Percentiles rank a stretch among this genome's conserved stretches.
Conservation (phyloP, 2,329 filamentous ascomycete genomes). For the Botrytis paeoniae region DNA sequence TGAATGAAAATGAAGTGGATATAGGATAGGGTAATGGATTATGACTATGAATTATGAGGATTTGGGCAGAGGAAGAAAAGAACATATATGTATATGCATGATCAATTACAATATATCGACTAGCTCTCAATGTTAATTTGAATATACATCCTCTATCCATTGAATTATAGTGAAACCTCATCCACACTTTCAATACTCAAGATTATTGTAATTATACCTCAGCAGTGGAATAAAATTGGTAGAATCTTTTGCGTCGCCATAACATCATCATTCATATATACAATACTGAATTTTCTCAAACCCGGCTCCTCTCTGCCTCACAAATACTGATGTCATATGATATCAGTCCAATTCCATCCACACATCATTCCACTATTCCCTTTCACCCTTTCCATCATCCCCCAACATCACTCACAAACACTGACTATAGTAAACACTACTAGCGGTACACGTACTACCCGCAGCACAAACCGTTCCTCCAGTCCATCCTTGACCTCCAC, state of each 20-base stretch:
- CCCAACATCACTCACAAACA: conserved; percentile 19
- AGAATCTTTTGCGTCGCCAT: neutral
- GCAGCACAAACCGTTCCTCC: conserved; percentile 26
- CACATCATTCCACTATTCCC: neutral
- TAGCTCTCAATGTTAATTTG: neutral
- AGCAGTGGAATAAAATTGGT: fast-evolving
- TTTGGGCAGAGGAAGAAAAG: neutral
- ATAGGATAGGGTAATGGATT: neutral
- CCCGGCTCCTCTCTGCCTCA: neutral
- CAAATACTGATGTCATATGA: neutral
- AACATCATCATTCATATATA: neutral
- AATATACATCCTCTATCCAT: neutral
- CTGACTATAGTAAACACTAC: conserved; percentile 29
- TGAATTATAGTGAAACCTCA: neutral
- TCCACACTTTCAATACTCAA: neutral
- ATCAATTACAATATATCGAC: neutral
- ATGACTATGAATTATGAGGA: neutral
- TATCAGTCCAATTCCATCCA: neutral
- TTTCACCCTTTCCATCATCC: neutral
- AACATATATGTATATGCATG: neutral
- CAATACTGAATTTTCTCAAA: neutral
- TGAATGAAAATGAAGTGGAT: neutral
- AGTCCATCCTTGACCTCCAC: conserved; percentile 29
- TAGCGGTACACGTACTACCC: conserved; percentile 24
- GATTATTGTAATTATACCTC: neutral